Conservation (phyloP, 208 protist genomes). For the Leishmania tropica region DNA sequence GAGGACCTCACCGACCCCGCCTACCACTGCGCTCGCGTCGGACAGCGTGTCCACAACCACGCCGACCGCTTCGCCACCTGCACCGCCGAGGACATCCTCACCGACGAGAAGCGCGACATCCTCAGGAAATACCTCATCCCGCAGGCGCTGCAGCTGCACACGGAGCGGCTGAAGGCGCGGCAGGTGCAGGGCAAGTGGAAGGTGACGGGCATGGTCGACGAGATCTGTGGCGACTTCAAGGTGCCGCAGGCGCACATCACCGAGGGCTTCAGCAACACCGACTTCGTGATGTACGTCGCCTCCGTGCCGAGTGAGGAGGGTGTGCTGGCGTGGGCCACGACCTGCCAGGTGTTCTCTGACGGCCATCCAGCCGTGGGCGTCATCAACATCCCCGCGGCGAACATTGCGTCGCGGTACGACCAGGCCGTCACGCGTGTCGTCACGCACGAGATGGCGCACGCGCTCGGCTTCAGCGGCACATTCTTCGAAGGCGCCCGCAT, state of each 20-base stretch:
- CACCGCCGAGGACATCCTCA: constrained; percentile 37
- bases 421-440: constrained; percentile 35
- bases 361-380: constrained; percentile 43
- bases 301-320: constrained; percentile 26
- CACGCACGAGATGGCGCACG: constrained; percentile 86
- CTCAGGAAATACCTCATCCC: constrained; percentile 44
- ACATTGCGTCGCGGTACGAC: constrained; percentile 18
- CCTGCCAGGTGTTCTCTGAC: constrained; percentile 34
- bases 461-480: constrained; percentile 85
- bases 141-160: constrained; percentile 50
- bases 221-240: background rate
- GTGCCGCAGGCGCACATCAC: constrained; percentile 37
- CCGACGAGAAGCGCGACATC: constrained; percentile 30
- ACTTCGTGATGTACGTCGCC: constrained; percentile 77
- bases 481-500: no score
- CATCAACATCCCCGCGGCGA: constrained; percentile 48
- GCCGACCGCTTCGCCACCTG: no score
- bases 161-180: constrained; percentile 50
- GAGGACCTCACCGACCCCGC: constrained; percentile 35
- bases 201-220: constrained; percentile 13
- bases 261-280: constrained; percentile 36
- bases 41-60: no score
- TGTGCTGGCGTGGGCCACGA: constrained; percentile 44
- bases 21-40: constrained; percentile 44
- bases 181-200: constrained; percentile 18